Conservation (phyloP, 768 basidiomycete species). For the Amylocystis lapponica region DNA sequence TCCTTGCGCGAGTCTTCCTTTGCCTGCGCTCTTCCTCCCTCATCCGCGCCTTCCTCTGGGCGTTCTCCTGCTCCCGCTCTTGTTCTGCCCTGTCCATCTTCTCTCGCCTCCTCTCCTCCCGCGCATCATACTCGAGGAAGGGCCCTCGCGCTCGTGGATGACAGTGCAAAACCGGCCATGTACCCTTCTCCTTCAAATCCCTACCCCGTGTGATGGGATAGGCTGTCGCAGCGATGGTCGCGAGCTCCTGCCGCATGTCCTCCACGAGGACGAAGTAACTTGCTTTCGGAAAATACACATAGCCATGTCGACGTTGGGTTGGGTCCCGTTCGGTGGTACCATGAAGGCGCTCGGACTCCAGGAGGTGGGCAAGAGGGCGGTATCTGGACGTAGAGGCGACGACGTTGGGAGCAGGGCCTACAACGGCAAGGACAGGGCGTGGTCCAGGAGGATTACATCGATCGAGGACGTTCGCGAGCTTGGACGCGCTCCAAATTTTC, state of each 20-base stretch:
- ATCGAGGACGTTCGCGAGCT: conserved; percentile 66
- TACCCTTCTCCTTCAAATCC: conserved; percentile 46
- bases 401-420: conserved; percentile 25
- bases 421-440: conserved; percentile 24
- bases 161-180: conserved; percentile 84
- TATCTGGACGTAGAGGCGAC: conserved; percentile 25
- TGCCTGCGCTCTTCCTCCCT: conserved; percentile 27
- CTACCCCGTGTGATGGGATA: conserved; percentile 54
- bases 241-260: conserved; percentile 76
- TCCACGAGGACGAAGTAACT: conserved; percentile 87
- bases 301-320: conserved; percentile 80
- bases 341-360: conserved; percentile 78
- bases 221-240: conserved; percentile 81
- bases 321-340: conserved; percentile 91
- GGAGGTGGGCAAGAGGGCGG: conserved; percentile 51
- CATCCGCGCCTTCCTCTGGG: conserved; percentile 34
- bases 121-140: conserved; percentile 70
- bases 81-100: conserved; percentile 32
- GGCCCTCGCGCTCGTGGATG: conserved; percentile 70
- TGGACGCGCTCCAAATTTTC: conserved; percentile 81
- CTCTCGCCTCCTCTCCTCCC: conserved; percentile 64
- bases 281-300: conserved; percentile 74
- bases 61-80: conserved; percentile 36
- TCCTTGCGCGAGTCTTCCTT: conserved; percentile 25
- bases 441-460: conserved; percentile 46